Percentiles rank a stretch among this genome's conserved stretches.
Conservation (phyloP, 2,329 filamentous ascomycete genomes). For the Exophiala viscosa region DNA sequence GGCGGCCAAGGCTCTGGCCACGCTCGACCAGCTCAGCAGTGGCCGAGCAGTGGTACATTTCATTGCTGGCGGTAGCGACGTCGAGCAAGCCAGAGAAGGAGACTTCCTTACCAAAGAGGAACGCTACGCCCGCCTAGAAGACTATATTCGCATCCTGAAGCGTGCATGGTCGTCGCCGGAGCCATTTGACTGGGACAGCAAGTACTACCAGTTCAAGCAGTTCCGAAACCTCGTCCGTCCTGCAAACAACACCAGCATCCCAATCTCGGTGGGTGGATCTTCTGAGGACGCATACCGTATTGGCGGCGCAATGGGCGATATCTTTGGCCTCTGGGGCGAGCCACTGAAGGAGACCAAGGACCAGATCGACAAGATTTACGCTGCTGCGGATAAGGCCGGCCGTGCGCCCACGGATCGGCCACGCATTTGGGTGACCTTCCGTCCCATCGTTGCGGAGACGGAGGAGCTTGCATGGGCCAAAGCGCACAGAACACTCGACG, state of each 20-base stretch:
- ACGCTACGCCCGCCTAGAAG: conserved; percentile 57
- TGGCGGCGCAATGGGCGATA: conserved; percentile 57
- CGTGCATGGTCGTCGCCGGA: conserved; percentile 56
- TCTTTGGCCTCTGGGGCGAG: conserved; percentile 63
- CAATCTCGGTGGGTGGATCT: conserved; percentile 69
- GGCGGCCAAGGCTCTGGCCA: conserved; percentile 59
- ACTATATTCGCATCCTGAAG: conserved; percentile 60
- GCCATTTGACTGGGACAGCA: conserved; percentile 60
- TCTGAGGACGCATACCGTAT: conserved; percentile 73
- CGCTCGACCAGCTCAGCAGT: conserved; percentile 56
- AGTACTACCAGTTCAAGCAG: conserved; percentile 58
- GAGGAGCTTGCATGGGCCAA: conserved; percentile 62
- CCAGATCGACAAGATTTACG: conserved; percentile 60
- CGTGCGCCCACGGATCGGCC: conserved; percentile 48
- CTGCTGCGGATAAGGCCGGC: conserved; percentile 56
- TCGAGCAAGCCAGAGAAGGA: conserved; percentile 58
- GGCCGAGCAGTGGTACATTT: conserved; percentile 61
- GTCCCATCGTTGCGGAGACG: conserved; percentile 59
- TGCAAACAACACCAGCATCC: conserved; percentile 63
- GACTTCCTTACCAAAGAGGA: conserved; percentile 58
- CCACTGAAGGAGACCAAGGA: conserved; percentile 61
- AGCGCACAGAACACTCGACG: conserved; percentile 55
- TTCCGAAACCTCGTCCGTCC: conserved; percentile 56
- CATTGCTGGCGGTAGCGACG: conserved; percentile 60
- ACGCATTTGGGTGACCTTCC: conserved; percentile 62